Conservation (phyloP, 495 filamentous ascomycete genomes). For the Trichodelitschia bisporula region DNA sequence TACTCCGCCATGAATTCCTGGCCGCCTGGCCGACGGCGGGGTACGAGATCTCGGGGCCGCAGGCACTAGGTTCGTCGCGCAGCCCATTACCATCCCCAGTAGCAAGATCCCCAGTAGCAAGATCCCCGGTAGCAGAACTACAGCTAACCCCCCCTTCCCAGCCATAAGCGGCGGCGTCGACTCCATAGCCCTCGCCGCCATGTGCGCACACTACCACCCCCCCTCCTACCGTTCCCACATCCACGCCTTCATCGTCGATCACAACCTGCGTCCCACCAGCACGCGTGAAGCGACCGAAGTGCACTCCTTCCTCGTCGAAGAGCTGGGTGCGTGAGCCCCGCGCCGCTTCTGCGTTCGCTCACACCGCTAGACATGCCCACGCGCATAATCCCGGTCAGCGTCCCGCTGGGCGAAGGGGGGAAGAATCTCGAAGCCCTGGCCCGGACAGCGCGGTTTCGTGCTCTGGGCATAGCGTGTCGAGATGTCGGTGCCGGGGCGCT, state of each 20-base stretch:
- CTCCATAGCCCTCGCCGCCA: conserved; percentile 73
- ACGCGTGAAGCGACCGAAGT: conserved; percentile 28
- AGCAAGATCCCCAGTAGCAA: too few species aligned
- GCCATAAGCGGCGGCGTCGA: conserved; percentile 87
- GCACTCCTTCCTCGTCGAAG: conserved; percentile 22
- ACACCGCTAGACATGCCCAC: neutral
- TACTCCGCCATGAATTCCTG: too few species aligned
- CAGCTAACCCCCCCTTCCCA: too few species aligned
- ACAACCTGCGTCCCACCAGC: conserved; percentile 45
- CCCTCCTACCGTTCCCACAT: conserved; percentile 17
- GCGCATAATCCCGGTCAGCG: neutral
- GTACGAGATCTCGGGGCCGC: too few species aligned
- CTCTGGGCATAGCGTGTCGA: conserved; percentile 35
- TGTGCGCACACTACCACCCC: conserved; percentile 23
- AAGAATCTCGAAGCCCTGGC: conserved; percentile 47
- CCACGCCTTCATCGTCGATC: conserved; percentile 53
- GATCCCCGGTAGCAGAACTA: too few species aligned
- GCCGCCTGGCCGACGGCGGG: too few species aligned
- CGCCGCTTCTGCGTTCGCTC: neutral
- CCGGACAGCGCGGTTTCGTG: conserved; percentile 45
- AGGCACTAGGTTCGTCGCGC: too few species aligned
- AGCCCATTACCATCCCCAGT: too few species aligned
- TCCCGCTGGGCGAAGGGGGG: neutral
- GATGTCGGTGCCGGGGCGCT: conserved; percentile 24
- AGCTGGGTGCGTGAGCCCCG: conserved; percentile 15